A percentile compares a stretch with the other conserved stretches of the same genome.
Evolutionary conservation across 1,284 basidiomycete species (phyloP).

Genomic region (Cerioporus squamosus): DNA sequence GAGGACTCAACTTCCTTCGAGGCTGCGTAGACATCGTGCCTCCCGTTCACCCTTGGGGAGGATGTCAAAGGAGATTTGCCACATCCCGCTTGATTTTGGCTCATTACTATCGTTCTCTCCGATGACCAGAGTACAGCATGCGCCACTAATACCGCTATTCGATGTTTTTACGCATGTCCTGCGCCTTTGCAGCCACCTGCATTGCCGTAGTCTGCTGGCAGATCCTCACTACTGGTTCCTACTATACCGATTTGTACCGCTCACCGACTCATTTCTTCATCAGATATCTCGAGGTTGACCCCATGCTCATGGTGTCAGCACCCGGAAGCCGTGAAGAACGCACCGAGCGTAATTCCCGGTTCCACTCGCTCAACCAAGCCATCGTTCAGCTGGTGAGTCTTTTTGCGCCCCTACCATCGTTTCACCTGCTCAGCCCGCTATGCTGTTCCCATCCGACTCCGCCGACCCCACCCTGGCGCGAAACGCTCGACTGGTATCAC

Average conservation of each 20-base stretch:
- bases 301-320: constrained; percentile 78
- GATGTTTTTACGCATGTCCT: too few species aligned
- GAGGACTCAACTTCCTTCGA: background rate
- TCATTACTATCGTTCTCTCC: background rate
- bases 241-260: constrained; percentile 1
- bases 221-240: background rate
- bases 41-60: too few species aligned
- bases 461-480: background rate
- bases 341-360: constrained; percentile 79
- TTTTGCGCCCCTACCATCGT: background rate
- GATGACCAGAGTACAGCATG: constrained; percentile 1
- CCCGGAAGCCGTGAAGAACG: constrained; percentile 56
- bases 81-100: background rate
- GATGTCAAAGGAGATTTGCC: background rate
- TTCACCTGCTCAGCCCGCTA: constrained; percentile 6
- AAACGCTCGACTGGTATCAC: background rate
- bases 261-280: background rate
- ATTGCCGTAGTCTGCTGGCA: background rate
- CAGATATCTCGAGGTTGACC: constrained; percentile 97
- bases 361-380: constrained; percentile 93
- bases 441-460: constrained; percentile 8
- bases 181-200: too few species aligned
- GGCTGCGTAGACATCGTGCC: too few species aligned
- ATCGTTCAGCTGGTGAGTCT: constrained; percentile 87
- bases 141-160: background rate